Evolutionary conservation across 2,329 filamentous ascomycete genomes (phyloP).

Genomic region (Penicillium sp.): DNA sequence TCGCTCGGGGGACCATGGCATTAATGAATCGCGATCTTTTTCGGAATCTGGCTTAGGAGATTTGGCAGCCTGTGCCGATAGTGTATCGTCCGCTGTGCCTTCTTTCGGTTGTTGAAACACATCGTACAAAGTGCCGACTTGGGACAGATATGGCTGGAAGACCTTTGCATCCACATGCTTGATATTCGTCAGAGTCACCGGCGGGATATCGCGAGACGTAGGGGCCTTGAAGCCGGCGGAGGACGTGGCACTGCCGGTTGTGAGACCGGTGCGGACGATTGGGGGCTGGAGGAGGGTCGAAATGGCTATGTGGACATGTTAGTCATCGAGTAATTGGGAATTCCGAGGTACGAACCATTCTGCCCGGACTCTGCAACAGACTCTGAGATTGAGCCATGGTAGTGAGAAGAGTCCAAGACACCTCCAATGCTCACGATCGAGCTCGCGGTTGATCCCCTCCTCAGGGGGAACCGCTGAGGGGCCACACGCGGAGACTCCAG

Average conservation of each 20-base stretch:
- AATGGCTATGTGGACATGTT: conserved; percentile 54
- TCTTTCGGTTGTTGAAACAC: conserved; percentile 77
- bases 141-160: conserved; percentile 74
- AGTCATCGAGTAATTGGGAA: conserved; percentile 4
- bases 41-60: conserved; percentile 38
- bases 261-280: conserved; percentile 76
- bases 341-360: conserved; percentile 54
- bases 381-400: conserved; percentile 57
- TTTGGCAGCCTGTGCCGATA: conserved; percentile 41
- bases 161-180: conserved; percentile 67
- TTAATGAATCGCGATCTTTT: conserved; percentile 37
- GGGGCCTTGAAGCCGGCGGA: conserved; percentile 71
- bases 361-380: conserved; percentile 69
- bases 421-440: conserved; percentile 82
- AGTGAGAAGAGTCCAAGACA: conserved; percentile 60
- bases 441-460: conserved; percentile 76
- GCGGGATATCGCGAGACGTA: conserved; percentile 80
- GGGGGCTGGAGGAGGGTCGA: conserved; percentile 86
- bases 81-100: conserved; percentile 55
- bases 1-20: conserved; percentile 39
- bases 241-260: conserved; percentile 62
- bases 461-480: conserved; percentile 31
- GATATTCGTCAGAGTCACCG: conserved; percentile 83
- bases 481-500: conserved; percentile 31
- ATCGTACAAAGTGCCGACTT: conserved; percentile 81